A percentile compares a stretch with the other conserved stretches of the same genome.
phyloP scores from a whole-genome alignment of 495 filamentous ascomycete genomes.

The Neurospora tetrasperma region DNA sequence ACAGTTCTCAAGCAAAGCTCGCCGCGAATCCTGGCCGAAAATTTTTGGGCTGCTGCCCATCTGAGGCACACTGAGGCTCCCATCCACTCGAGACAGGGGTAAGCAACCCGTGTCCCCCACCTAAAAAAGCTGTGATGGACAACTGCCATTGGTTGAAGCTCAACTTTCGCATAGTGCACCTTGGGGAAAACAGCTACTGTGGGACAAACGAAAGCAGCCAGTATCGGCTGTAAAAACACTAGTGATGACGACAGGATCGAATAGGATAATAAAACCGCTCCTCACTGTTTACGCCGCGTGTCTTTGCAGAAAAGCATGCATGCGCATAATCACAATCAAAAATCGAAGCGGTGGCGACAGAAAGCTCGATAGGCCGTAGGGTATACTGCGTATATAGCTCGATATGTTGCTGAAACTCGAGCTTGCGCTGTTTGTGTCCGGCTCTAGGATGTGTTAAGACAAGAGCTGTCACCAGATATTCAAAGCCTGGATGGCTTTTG shows the following conservation, averaged over 20 bases:
- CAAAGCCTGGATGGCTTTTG: background rate
- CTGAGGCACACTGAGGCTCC: constrained; percentile 14
- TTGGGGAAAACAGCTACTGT: background rate
- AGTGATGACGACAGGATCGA: background rate
- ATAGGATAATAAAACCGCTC: background rate
- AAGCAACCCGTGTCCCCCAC: background rate
- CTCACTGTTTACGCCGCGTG: background rate
- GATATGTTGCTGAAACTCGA: background rate
- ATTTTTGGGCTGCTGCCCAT: constrained; percentile 15
- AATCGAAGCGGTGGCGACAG: background rate
- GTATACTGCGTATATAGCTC: background rate
- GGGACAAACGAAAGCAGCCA: background rate
- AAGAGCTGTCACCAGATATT: background rate
- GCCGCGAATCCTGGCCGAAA: constrained; percentile 10
- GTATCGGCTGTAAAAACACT: background rate
- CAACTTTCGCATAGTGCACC: background rate
- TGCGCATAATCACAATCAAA: background rate
- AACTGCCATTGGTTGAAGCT: background rate
- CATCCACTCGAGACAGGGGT: background rate
- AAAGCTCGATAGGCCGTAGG: background rate
- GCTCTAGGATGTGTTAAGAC: background rate
- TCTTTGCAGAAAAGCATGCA: background rate
- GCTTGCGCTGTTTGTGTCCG: background rate
- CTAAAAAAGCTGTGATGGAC: background rate
- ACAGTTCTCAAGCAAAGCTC: background rate